Base-by-base conservation (phyloP, 352 stramenopile species). In the Pythium aquatile region DNA sequence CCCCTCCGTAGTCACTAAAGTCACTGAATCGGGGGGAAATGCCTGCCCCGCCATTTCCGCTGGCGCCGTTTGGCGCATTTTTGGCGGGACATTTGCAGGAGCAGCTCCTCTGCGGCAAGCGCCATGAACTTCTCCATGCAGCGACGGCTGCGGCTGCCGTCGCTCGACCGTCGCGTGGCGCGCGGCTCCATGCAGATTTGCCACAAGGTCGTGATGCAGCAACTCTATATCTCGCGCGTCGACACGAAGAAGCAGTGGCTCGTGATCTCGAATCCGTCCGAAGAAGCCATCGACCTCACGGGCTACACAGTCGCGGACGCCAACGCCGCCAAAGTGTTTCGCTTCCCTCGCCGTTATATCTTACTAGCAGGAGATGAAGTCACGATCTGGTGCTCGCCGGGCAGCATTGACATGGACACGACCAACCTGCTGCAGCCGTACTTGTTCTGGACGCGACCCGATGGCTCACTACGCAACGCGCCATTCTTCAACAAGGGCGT, bases 181-280 rank as follows among this genome's bases (percentile, higher is more conserved):
- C 86, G 86, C 29, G 83, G 78, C 11, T 79, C 81, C 35, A 90
- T 91, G 83, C 86, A 95, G 61, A 90, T 95, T 54, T 91, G 82
- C 70, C 84, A 91, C 63, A 88, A 88, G 52, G 73, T 91, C 56
- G 78, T 91, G 42, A 93, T 95, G 83, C 84, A 91, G 64, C 79
- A 93, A 72, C 75, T 95, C n/a, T 95, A 93, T 72, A 76, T 95
- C 54, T 91, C 84, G 10, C 84, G 86, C 16, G 78, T 67, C 2
- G 75, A 95, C 63, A 77, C 77, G 28, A 55, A 66, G 17, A 88
- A 89, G 66, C 86, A 95, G 66, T 95, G 84, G 77, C 68, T 95
- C 30, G 86, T 95, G 44, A 81, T 95, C 66, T 85, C 86, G 44
- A 95, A 95, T 58, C 79, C 86, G 56, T 90, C 83, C 8, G 78